A percentile compares a stretch with the other conserved stretches of the same genome.
These are phyloP conservation scores for Lathyrus aphaca DNA, from an alignment of 306 rosid genomes.

Conservation along the genomic window DNA sequence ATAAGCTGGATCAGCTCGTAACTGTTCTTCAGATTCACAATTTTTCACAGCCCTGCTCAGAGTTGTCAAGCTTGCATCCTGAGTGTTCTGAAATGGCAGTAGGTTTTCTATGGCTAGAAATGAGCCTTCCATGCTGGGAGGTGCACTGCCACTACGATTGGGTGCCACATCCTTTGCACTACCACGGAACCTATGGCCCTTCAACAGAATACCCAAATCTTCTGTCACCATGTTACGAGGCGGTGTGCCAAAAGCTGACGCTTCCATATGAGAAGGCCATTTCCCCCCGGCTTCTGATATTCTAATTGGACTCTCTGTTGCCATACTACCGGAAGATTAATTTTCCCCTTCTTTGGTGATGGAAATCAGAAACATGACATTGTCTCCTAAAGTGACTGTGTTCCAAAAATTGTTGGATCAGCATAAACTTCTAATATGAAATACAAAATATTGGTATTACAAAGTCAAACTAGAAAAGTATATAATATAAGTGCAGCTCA, in stretches of 20 bases:
- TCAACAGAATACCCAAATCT: constrained; percentile 64
- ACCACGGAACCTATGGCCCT: constrained; percentile 54
- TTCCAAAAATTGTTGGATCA: constrained; percentile 30
- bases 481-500: constrained; percentile 12
- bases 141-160: constrained; percentile 81
- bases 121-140: constrained; percentile 82
- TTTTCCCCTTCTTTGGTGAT: constrained; percentile 30
- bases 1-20: constrained; percentile 58
- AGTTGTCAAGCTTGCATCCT: constrained; percentile 50
- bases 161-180: constrained; percentile 57
- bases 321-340: constrained; percentile 50
- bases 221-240: constrained; percentile 58
- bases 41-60: constrained; percentile 51
- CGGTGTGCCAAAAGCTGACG: constrained; percentile 48
- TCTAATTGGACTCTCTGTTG: constrained; percentile 78
- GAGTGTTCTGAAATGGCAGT: constrained; percentile 47
- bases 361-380: constrained; percentile 36
- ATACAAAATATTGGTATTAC: constrained; percentile 5
- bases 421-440: background rate
- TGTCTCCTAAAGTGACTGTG: constrained; percentile 33
- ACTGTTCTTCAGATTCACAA: constrained; percentile 55
- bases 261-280: constrained; percentile 66
- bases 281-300: constrained; percentile 72
- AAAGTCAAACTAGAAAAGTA: constrained; percentile 2
- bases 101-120: constrained; percentile 59